phyloP scores from a whole-genome alignment of 2,329 filamentous ascomycete genomes.

The Epichloe amarillans region DNA sequence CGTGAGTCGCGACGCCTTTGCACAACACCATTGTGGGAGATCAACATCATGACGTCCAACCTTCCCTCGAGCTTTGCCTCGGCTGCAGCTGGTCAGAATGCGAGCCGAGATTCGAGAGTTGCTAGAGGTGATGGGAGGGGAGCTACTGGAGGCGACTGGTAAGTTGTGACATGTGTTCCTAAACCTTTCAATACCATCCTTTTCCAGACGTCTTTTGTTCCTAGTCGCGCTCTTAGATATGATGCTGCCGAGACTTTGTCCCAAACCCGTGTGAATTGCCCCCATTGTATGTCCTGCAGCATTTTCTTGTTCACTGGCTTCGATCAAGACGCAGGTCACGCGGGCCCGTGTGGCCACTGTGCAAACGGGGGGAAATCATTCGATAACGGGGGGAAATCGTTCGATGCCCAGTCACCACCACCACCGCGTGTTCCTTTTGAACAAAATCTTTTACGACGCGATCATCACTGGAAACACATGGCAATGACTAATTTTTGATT shows the following conservation, averaged over 20 bases:
- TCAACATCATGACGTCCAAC: conserved; percentile 51
- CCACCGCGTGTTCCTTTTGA: background rate
- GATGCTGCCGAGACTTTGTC: background rate
- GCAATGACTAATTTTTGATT: background rate
- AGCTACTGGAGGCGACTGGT: conserved; percentile 58
- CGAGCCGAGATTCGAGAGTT: conserved; percentile 44
- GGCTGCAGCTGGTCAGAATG: conserved; percentile 63
- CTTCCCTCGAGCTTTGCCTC: conserved; percentile 75
- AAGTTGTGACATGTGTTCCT: conserved; percentile 24
- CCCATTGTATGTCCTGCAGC: background rate
- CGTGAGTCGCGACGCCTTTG: background rate
- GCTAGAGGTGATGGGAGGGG: conserved; percentile 44
- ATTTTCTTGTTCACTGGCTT: background rate
- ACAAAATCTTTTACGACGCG: background rate
- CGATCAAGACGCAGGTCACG: background rate
- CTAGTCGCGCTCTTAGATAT: background rate
- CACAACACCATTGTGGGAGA: background rate
- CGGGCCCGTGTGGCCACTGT: background rate
- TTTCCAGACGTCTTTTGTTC: background rate
- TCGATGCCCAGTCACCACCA: background rate
- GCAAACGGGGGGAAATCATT: background rate
- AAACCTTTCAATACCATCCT: background rate
- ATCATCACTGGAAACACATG: background rate
- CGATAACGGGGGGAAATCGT: background rate
- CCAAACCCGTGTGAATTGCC: background rate